These are phyloP conservation scores for Boechera divaricarpa DNA, from an alignment of 345 rosid species.

Conservation along the genomic window DNA sequence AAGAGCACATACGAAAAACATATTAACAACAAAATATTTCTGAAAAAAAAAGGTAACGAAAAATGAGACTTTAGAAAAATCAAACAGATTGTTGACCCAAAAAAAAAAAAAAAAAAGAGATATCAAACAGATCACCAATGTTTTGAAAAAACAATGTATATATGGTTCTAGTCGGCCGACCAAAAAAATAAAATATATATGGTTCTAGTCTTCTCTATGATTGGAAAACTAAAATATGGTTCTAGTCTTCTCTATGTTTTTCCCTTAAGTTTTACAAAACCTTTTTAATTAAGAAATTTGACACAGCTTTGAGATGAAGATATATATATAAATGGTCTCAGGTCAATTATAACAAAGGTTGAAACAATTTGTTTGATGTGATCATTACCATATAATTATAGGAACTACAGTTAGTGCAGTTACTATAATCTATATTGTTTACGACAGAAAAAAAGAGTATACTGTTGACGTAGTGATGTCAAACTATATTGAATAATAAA, in stretches of 20 bases:
- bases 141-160: not conserved
- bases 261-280: not conserved
- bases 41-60: not conserved
- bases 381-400: not conserved
- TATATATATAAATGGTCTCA: not conserved
- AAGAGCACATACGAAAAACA: conserved; percentile 1
- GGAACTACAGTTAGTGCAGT: no score
- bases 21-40: not conserved
- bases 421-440: not conserved
- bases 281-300: not conserved
- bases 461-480: not conserved
- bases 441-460: no score
- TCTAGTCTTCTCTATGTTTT: not conserved
- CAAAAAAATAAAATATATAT: not conserved
- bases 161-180: no score
- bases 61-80: not conserved
- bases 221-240: not conserved
- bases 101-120: not conserved
- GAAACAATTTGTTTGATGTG: not conserved
- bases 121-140: not conserved
- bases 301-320: not conserved
- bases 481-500: not conserved
- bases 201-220: not conserved
- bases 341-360: not conserved
- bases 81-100: not conserved